phyloP scores from a whole-genome alignment of 768 basidiomycete genomes.

The Tulasnella sp. region DNA sequence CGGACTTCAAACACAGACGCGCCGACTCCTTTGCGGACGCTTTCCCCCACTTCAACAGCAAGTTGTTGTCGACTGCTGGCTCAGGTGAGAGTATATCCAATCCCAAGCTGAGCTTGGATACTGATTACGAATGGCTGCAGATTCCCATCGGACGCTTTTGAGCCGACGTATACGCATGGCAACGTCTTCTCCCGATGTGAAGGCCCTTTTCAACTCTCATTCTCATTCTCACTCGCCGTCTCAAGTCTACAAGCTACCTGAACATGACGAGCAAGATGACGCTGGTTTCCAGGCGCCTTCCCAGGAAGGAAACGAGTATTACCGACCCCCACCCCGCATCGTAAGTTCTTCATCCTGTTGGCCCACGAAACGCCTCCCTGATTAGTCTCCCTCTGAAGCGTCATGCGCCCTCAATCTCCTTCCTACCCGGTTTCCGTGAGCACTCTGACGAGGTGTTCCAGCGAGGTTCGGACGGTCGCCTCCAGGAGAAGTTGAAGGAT shows the following conservation, averaged over 20 bases:
- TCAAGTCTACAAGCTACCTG: constrained; percentile 76
- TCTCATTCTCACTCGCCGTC: constrained; percentile 52
- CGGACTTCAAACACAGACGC: constrained; percentile 56
- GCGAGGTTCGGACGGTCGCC: constrained; percentile 76
- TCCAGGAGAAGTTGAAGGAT: constrained; percentile 80
- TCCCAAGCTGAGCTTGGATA: constrained; percentile 1
- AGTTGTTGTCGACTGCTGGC: constrained; percentile 66
- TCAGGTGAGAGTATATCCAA: not conserved
- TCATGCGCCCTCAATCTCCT: constrained; percentile 29
- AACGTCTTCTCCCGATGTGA: constrained; percentile 90
- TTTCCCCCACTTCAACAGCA: constrained; percentile 95
- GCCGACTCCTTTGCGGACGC: constrained; percentile 93
- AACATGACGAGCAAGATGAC: constrained; percentile 55
- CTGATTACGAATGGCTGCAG: constrained; percentile 50
- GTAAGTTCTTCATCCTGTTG: not conserved
- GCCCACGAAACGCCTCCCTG: not conserved
- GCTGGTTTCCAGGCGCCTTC: constrained; percentile 55
- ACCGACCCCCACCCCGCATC: constrained; percentile 7
- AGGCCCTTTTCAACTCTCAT: constrained; percentile 74
- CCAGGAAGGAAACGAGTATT: constrained; percentile 23
- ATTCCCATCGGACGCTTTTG: constrained; percentile 53
- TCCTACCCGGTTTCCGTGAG: constrained; percentile 9
- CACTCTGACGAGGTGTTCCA: constrained; percentile 64
- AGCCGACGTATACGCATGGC: constrained; percentile 76
- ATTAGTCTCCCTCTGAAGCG: constrained; percentile 30